Evolutionary conservation across 164 flowering plant species (phyloP).

Genomic region (Brasenia schreberi): DNA sequence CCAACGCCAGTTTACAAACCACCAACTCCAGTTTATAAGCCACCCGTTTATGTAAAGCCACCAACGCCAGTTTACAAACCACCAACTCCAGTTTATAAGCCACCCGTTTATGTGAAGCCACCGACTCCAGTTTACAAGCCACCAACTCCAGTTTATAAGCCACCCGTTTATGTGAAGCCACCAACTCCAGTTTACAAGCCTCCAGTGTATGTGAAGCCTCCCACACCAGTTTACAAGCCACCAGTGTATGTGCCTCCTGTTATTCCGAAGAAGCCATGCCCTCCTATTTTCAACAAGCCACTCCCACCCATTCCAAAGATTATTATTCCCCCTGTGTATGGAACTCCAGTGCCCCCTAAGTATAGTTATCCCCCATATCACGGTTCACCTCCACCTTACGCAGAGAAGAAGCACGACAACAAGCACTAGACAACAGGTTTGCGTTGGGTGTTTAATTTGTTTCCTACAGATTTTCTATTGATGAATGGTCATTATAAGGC

Average conservation of each 20-base stretch:
- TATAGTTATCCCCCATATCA: not conserved
- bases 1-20: not conserved
- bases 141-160: not conserved
- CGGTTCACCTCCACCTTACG: not conserved
- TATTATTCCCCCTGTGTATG: constrained; percentile 6
- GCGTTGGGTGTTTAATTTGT: not conserved
- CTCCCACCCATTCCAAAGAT: constrained; percentile 7
- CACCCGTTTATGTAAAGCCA: not conserved
- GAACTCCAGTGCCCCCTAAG: constrained; percentile 10
- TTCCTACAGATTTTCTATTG: not conserved
- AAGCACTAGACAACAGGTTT: not conserved
- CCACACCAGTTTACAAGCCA: no score
- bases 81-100: not conserved
- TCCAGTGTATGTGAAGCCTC: constrained; percentile 4
- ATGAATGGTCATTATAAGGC: not conserved
- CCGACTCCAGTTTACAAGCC: not conserved
- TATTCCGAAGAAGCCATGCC: constrained; percentile 12
- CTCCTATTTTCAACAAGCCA: constrained; percentile 10
- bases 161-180: not conserved
- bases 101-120: not conserved
- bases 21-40: not conserved
- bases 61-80: not conserved
- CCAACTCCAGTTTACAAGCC: constrained; percentile 2
- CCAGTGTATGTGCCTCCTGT: constrained; percentile 5
- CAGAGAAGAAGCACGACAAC: not conserved